A percentile compares a stretch with the other conserved stretches of the same genome.
These are phyloP conservation scores for Mesembryanthemum crystallinum DNA, from an alignment of 148 eudicot genomes.

Conservation along the genomic window DNA sequence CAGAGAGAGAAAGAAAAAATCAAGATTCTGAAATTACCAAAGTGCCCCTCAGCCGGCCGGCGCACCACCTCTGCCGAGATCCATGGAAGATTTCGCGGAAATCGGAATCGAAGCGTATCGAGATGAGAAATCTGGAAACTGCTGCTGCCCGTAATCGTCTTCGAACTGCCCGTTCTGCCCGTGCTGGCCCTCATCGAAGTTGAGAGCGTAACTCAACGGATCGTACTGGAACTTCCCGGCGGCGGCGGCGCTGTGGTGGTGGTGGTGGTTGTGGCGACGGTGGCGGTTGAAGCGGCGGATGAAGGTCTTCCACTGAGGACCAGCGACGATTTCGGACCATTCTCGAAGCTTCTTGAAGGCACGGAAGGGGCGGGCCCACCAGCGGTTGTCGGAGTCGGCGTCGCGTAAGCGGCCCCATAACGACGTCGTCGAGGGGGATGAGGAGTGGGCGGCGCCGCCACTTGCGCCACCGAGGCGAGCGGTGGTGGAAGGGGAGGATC, in stretches of 20 bases:
- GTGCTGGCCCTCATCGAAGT: conserved; percentile 59
- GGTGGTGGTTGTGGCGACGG: not conserved
- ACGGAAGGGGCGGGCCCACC: conserved; percentile 48
- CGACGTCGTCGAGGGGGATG: conserved; percentile 2
- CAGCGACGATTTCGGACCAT: conserved; percentile 83
- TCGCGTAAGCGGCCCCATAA: conserved; percentile 25
- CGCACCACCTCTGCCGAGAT: conserved; percentile 33
- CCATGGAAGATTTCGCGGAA: conserved; percentile 31
- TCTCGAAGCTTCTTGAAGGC: conserved; percentile 64
- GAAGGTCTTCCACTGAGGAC: conserved; percentile 84
- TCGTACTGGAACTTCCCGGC: conserved; percentile 60
- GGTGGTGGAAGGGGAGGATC: no score
- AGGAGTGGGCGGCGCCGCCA: conserved; percentile 25
- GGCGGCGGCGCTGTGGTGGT: conserved; percentile 1
- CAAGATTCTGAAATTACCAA: not conserved
- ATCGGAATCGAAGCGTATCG: conserved; percentile 6
- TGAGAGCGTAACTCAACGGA: conserved; percentile 65
- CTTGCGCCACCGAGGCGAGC: no score
- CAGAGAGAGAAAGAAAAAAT: no score
- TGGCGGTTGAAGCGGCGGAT: conserved; percentile 56
- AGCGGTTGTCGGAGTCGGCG: conserved; percentile 17
- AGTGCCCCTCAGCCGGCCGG: conserved; percentile 19
- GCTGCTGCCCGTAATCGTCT: conserved; percentile 27
- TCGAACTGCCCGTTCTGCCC: conserved; percentile 36
- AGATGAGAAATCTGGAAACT: conserved; percentile 37